Percentiles rank a stretch among this genome's conserved stretches.
Conservation (phyloP, 2,329 filamentous ascomycete species). For the Cladophialophora chaetospira region DNA sequence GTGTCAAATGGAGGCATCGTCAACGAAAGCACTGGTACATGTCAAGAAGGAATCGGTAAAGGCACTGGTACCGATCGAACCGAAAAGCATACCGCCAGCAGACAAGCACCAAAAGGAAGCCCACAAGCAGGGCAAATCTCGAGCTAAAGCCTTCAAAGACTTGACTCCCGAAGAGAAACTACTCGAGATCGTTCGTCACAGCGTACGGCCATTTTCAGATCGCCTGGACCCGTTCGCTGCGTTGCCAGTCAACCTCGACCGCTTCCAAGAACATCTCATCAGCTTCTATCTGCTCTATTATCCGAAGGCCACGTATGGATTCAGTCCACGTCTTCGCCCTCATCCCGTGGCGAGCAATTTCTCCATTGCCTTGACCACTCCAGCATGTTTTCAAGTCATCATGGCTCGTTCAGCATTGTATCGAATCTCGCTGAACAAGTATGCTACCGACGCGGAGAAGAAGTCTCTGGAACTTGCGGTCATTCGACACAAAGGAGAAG, state of each 20-base stretch:
- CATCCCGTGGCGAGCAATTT: slow-evolving; percentile 32
- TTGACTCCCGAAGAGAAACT: slow-evolving; percentile 22
- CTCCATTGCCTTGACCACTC: slow-evolving; percentile 29
- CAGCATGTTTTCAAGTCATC: slow-evolving; percentile 30
- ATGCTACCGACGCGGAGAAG: slow-evolving; percentile 24
- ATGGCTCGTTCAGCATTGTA: slow-evolving; percentile 30
- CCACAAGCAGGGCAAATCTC: background rate
- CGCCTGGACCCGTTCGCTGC: slow-evolving; percentile 28
- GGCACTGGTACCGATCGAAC: slow-evolving; percentile 14
- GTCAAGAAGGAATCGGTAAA: slow-evolving; percentile 23
- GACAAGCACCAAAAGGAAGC: background rate
- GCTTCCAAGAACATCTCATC: slow-evolving; percentile 28
- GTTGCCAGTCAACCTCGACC: slow-evolving; percentile 25
- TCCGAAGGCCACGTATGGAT: slow-evolving; percentile 30
- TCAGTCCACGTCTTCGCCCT: slow-evolving; percentile 27
- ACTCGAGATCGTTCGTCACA: slow-evolving; percentile 23
- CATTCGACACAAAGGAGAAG: slow-evolving; percentile 28
- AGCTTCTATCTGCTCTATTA: slow-evolving; percentile 30
- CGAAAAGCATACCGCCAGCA: background rate
- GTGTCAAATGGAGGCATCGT: slow-evolving; percentile 13
- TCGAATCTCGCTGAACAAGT: slow-evolving; percentile 28
- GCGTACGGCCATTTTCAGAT: slow-evolving; percentile 25
- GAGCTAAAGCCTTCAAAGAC: slow-evolving; percentile 7
- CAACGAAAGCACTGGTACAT: slow-evolving; percentile 6
- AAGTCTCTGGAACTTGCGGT: slow-evolving; percentile 21